A percentile compares a stretch with the other conserved stretches of the same genome.
Conservation (phyloP, 2,329 filamentous ascomycete genomes). For the Nannizziopsis barbatae region DNA sequence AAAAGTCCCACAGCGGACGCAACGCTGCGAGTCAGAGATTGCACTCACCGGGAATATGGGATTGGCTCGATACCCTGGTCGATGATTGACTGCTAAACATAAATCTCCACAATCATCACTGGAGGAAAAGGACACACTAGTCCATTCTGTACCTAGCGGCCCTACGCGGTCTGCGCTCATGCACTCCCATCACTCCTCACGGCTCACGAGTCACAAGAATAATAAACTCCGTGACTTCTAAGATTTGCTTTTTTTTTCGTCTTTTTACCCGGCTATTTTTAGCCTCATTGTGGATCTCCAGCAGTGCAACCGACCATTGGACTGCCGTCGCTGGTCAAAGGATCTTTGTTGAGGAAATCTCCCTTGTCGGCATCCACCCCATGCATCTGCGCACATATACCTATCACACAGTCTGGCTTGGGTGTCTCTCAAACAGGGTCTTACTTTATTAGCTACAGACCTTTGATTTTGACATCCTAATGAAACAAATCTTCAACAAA, state of each 20-base stretch:
- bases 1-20: too few species aligned
- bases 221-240: conserved; percentile 4
- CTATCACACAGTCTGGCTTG: neutral
- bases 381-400: neutral
- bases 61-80: too few species aligned
- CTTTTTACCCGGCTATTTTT: conserved; percentile 7
- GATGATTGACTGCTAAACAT: too few species aligned
- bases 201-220: neutral
- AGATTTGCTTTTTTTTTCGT: neutral
- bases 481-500: conserved; percentile 7
- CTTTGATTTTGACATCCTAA: conserved; percentile 1
- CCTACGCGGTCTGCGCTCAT: too few species aligned
- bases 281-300: conserved; percentile 1
- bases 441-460: conserved; percentile 3
- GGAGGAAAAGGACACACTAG: too few species aligned
- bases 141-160: too few species aligned
- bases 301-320: neutral
- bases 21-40: too few species aligned
- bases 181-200: too few species aligned
- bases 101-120: too few species aligned
- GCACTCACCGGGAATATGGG: too few species aligned
- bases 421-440: conserved; percentile 3
- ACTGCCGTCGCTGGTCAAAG: neutral
- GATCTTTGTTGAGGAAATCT: neutral
- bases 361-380: neutral